Percentiles rank a stretch among this genome's conserved stretches.
These are phyloP conservation scores for Phlyctochytrium arcticum DNA, from an alignment of 192 early-diverging fungal genomes.

Conservation along the genomic window DNA sequence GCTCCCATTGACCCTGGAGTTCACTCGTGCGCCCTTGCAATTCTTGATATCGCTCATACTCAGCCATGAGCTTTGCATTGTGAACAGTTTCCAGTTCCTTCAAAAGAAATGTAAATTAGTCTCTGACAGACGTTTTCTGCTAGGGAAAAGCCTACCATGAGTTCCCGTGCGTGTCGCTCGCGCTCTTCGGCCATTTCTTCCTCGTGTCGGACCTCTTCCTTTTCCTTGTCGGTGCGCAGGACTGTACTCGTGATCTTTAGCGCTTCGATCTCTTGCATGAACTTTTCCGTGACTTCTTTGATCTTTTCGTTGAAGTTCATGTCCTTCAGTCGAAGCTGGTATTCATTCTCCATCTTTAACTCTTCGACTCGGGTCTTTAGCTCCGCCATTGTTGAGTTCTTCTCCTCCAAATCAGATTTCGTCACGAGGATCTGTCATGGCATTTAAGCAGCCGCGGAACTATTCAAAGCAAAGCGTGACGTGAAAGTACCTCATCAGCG, in stretches of 20 bases:
- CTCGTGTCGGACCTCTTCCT: constrained; percentile 56
- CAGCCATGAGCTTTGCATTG: constrained; percentile 54
- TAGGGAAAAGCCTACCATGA: constrained; percentile 28
- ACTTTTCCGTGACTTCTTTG: constrained; percentile 62
- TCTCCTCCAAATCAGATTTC: constrained; percentile 60
- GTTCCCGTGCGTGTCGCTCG: constrained; percentile 48
- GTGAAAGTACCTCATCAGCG: constrained; percentile 48
- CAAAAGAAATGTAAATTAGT: not conserved
- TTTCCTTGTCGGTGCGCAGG: constrained; percentile 58
- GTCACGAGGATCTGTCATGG: constrained; percentile 53
- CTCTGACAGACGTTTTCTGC: not conserved
- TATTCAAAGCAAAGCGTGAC: not conserved
- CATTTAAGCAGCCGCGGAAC: not conserved
- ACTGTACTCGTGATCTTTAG: constrained; percentile 57
- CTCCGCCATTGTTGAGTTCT: constrained; percentile 53
- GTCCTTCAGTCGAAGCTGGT: constrained; percentile 61
- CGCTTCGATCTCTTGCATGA: constrained; percentile 61
- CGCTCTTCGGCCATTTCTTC: constrained; percentile 58
- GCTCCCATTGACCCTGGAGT: constrained; percentile 51
- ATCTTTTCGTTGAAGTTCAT: constrained; percentile 70
- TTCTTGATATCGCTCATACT: constrained; percentile 61
- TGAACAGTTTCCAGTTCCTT: constrained; percentile 49
- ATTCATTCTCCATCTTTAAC: constrained; percentile 67
- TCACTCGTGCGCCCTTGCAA: constrained; percentile 47
- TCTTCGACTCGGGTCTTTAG: constrained; percentile 59